phyloP scores from a whole-genome alignment of 1,139 yeast genomes.

The Cylindricascospora bacillispora region DNA sequence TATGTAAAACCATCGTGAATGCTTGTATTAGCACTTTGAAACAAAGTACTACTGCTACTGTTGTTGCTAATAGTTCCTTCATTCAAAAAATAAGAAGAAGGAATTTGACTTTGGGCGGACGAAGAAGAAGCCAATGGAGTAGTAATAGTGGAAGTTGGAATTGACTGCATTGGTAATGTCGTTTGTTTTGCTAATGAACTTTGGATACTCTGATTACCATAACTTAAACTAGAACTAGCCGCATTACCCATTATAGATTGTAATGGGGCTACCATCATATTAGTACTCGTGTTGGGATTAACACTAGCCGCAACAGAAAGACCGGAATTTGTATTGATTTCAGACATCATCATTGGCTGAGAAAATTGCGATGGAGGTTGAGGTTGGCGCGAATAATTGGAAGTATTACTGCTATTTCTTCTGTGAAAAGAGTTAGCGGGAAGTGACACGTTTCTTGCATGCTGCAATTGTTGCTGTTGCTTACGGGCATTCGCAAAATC shows the following conservation, averaged over 20 bases:
- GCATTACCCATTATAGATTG: not conserved
- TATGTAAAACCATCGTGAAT: constrained; percentile 1
- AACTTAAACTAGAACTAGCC: not conserved
- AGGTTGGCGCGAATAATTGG: constrained; percentile 10
- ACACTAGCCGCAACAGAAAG: not conserved
- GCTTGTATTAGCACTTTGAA: constrained; percentile 4
- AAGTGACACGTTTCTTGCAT: constrained; percentile 23
- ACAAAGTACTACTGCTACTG: constrained; percentile 11
- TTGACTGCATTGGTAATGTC: not conserved
- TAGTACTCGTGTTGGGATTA: not conserved
- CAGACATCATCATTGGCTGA: not conserved
- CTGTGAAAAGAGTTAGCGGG: constrained; percentile 20
- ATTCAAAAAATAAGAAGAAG: constrained; percentile 4
- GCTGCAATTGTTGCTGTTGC: constrained; percentile 13
- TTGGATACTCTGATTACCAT: too few species aligned
- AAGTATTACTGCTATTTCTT: constrained; percentile 21
- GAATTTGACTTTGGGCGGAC: not conserved
- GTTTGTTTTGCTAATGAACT: not conserved
- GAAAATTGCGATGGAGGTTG: not conserved
- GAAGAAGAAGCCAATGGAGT: not conserved
- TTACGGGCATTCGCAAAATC: constrained; percentile 2
- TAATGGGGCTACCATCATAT: not conserved
- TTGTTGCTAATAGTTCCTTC: constrained; percentile 8
- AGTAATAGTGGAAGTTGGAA: not conserved
- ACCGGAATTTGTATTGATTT: not conserved